Evolutionary conservation across 169 alveolate species (phyloP), one percentile per base, ranked within the genome.

Genomic region (Eimeria mitis): DNA sequence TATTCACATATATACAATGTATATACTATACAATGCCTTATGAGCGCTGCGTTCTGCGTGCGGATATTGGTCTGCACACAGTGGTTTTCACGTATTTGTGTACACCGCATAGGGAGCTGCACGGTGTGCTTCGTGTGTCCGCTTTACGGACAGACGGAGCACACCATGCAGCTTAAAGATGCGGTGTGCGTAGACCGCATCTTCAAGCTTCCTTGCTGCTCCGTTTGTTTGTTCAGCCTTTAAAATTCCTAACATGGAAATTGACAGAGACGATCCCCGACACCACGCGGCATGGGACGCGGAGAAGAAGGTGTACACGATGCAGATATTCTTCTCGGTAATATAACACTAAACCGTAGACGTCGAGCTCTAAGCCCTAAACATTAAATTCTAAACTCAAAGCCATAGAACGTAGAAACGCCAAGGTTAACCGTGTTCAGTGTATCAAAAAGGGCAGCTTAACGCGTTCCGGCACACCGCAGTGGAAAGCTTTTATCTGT

Each of bases 241-340:
- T 84, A 98, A 98, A 96, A 97, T 98, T n/a, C 99, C 99, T 16
- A 98, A 98, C 97, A 89, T 95, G 96, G 98, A 97, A 54, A 95
- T 98, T 19, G 99, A 98, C 96, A 95, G 97, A 73, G 95, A 96
- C 42, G 98, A 97, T 78, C 99, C 98, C 75, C 98, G 97, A 90
- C 97, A 97, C 96, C 97, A 97, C 89, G 98, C 98, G 37, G 97
- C 97, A 65, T 98, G 99, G 99, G 99, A 98, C 96, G 97, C 97
- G 49, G 98, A 97, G 63, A 97, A 97, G 96, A 98, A 97, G 96
- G 97, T 97, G 71, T 98, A 98, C 96, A 97, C 98, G 23, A 94
- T 98, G 71, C 98, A 97, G 73, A 65, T 98, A 19, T 96, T 97
- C 71, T 97, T 98, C 95, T 75, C 88, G 52, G 96, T 91, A 68